Conservation (phyloP, 257 asterid species). For the Salvia rosmarinus region DNA sequence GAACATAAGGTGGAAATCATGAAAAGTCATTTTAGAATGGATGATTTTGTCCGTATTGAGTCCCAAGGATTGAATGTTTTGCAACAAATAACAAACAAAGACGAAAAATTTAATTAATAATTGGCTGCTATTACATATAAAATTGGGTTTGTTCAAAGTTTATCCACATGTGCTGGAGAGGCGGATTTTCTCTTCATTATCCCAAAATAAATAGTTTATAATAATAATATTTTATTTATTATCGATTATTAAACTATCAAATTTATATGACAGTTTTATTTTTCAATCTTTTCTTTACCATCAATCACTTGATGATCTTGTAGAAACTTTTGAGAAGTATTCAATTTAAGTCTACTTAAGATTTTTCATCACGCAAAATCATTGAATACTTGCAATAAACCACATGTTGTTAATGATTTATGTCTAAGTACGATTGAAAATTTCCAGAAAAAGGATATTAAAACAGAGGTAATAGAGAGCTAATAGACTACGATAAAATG, state of each 20-base stretch:
- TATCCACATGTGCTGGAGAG: neutral
- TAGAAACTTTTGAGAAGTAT: neutral
- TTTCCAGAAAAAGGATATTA: neutral
- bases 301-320: neutral
- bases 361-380: neutral
- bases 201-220: neutral
- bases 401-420: neutral
- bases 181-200: neutral
- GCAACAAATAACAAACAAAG: too few relatives aligned
- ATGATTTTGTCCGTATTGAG: too few relatives aligned
- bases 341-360: neutral
- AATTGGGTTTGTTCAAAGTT: too few relatives aligned
- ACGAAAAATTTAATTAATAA: too few relatives aligned
- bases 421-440: too few relatives aligned
- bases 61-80: too few relatives aligned
- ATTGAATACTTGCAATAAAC: neutral
- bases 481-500: neutral
- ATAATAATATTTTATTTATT: too few relatives aligned
- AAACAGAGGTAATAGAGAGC: neutral
- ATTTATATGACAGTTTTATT: neutral
- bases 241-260: neutral
- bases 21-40: too few relatives aligned
- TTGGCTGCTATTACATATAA: too few relatives aligned
- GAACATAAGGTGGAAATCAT: too few relatives aligned
- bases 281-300: neutral